Evolutionary conservation across 306 rosid species (phyloP), one percentile per base, ranked within the genome.

Genomic region (Rubus parviflorus): DNA sequence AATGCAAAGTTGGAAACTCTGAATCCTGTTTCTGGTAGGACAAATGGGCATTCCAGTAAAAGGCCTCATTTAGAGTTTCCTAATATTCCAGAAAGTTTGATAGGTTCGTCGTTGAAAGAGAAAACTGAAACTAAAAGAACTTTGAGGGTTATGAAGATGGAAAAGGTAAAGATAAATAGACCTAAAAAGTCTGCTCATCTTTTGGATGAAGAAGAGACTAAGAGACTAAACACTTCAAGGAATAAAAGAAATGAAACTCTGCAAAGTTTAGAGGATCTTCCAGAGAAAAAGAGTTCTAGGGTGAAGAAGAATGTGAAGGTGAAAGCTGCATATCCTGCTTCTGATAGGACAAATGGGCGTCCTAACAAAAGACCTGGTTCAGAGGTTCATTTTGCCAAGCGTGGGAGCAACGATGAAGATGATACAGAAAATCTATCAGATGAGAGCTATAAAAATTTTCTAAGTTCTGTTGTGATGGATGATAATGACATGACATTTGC

Each of bases 401-500:
- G 5, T 68, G 75, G 25, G 12, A 4, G 20, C 47, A 61, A 17
- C 30, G 16, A 30, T 68, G 67, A 41, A 40, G 65, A 17, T 35
- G 62, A 76, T 13, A 13, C 46, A 7, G 30, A 65, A 40, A 15
- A 13, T 25, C 40, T 5, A 62, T 13, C 45, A 41, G 70, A 65
- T 40, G 70, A 65, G 48, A 40, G 48, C 70, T 65, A 41, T 65
- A 13, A 16, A 65, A 6, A 17, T 6, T 66, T 66, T 41, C 49
- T 40, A 19, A 40, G 20, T 37, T 7, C 7, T 4, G 3, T 17
- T 69, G 10, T 14, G 46, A 57, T 16, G n/a, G 49, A 64, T 43
- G 85, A 80, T 82, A 80, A 47, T 13, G 22, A 66, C 45, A 4
- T 68, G 15, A 38, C 56, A 37, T 72, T 9, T 81, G 60, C 19